Evolutionary conservation across 75 land plant species (phyloP), one percentile per base, ranked within the genome.

Genomic region (Selaginella tamariscina): DNA sequence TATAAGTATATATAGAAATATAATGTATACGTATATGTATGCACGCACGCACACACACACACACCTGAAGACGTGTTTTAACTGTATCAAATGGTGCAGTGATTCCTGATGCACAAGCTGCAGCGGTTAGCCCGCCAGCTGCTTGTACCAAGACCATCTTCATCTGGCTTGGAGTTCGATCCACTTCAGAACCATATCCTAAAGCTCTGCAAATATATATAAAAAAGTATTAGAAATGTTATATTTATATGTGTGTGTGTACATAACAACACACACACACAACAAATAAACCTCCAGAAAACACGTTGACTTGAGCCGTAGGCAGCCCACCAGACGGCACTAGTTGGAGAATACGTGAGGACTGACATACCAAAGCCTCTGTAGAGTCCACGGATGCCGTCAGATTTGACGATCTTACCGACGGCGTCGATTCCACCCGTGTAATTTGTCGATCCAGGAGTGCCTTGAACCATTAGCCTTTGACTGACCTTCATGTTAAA

Each of bases 241-340:
- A 49, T 49, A 13, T 13, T 13, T 13, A 49, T 13, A 49, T 13
- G 18, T 49, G 54, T 20, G 20, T 49, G 18, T 49, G 20, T 20
- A 5, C 63, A 22, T 22, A n/a, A 26, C 21, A 22, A 22, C 9
- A 15, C 49, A 39, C 11, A 15, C 49, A 39, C 15, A 59, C 26
- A 59, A 59, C 8, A 21, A 59, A 27, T 2, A 5, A 73, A 91
- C 99, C 85, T 86, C 99, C 99, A 95, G 44, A 95, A 80, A 15
- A 82, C 21, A 1, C 93, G 85, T 65, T 95, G 92, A 67, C 93
- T 86, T 66, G 89, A 79, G 66, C 97, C 97, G 80, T 95, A 95
- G 28, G 86, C 82, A 59, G 97, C 99, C 99, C 99, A 95, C 99
- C 99, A 95, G 29, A 95, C 89, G 70, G 97, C 99, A 84, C 93